Conservation (phyloP, 2,329 filamentous ascomycete species). For the Cryphonectria radicalis region DNA sequence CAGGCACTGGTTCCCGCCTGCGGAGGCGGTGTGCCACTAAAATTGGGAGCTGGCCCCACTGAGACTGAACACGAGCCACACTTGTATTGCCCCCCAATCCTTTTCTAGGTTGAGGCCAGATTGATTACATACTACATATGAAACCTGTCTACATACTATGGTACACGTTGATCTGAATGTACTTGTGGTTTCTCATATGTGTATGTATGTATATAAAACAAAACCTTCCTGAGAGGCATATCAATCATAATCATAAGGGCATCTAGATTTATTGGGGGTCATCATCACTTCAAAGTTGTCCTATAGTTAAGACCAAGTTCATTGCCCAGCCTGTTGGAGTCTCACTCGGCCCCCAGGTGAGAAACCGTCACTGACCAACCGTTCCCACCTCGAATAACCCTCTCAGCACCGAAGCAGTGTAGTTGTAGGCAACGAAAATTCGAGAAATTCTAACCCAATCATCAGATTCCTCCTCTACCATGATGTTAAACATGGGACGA, state of each 20-base stretch:
- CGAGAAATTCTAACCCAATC: neutral
- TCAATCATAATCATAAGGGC: neutral
- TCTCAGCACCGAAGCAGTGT: neutral
- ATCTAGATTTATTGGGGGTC: neutral
- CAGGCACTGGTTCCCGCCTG: neutral
- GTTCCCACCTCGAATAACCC: neutral
- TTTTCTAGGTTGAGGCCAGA: neutral
- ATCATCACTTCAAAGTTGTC: neutral
- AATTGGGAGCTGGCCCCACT: slow-evolving; percentile 8
- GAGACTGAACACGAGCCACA: slow-evolving; percentile 1
- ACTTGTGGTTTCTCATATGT: neutral
- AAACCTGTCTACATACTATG: neutral
- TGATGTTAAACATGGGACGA: neutral
- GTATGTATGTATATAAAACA: neutral
- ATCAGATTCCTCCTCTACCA: neutral
- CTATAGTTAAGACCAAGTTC: neutral
- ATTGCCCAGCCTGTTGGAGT: neutral
- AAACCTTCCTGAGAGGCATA: neutral
- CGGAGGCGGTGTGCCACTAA: slow-evolving; percentile 13
- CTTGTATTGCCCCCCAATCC: neutral
- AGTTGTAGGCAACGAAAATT: neutral
- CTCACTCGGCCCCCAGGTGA: neutral
- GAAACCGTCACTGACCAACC: neutral
- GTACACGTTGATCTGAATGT: neutral
- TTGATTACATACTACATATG: neutral